These are phyloP conservation scores for Groenewaldozyma sp. DNA, from an alignment of 1,139 yeast genomes.

Conservation along the genomic window DNA sequence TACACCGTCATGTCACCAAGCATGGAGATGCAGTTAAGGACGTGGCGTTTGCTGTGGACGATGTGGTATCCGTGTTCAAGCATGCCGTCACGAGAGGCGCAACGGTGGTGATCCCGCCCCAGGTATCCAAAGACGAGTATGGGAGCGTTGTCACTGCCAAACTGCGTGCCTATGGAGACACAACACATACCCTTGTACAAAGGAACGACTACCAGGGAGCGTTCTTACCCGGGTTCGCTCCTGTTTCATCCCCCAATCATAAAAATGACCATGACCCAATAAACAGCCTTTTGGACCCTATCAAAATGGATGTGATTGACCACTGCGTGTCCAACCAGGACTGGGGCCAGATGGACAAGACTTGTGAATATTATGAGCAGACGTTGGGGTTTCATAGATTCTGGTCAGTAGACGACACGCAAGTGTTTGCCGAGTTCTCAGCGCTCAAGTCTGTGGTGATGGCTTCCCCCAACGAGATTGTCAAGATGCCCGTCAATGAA, in stretches of 20 bases:
- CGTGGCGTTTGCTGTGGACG: slow-evolving; percentile 50
- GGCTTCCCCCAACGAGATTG: slow-evolving; percentile 56
- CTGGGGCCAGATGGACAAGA: slow-evolving; percentile 55
- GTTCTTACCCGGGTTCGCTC: slow-evolving; percentile 50
- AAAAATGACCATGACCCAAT: slow-evolving; percentile 15
- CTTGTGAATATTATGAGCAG: slow-evolving; percentile 49
- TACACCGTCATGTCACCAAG: slow-evolving; percentile 31
- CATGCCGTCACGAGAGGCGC: slow-evolving; percentile 52
- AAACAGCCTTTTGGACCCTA: slow-evolving; percentile 27
- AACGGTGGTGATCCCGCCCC: slow-evolving; percentile 37
- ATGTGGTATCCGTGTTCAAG: slow-evolving; percentile 38
- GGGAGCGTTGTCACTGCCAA: slow-evolving; percentile 51
- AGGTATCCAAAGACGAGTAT: slow-evolving; percentile 32
- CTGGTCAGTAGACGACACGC: slow-evolving; percentile 78
- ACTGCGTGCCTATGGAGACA: slow-evolving; percentile 52
- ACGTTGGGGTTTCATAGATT: slow-evolving; percentile 66
- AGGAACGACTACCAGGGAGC: slow-evolving; percentile 30
- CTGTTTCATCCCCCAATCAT: no score
- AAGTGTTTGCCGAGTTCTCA: slow-evolving; percentile 57
- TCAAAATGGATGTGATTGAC: slow-evolving; percentile 43
- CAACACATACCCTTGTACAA: slow-evolving; percentile 60
- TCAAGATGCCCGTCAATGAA: slow-evolving; percentile 78
- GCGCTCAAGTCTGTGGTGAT: slow-evolving; percentile 68
- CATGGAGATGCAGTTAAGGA: slow-evolving; percentile 80
- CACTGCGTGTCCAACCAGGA: slow-evolving; percentile 75